Base-by-base conservation (phyloP, 2,329 filamentous ascomycete genomes). In the Stagonosporopsis chrysanthemi region DNA sequence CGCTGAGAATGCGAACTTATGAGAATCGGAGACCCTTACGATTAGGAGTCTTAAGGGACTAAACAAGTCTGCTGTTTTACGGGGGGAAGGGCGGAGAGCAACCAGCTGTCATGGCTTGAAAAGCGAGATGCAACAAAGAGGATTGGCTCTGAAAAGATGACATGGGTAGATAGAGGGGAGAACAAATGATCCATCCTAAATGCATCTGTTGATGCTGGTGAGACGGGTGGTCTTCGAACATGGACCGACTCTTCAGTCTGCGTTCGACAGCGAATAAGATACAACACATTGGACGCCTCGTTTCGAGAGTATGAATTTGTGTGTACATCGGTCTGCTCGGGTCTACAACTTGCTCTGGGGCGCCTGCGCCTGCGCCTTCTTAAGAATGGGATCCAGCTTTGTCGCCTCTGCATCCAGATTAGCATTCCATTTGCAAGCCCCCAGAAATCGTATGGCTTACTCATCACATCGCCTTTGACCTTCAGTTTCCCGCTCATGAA, bases 401-500 rank as follows among this genome's bases (percentile, higher is more conserved):
- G 93, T 97, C 35, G 95, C 90, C 42, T 38, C 31, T 33, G 31
- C 86, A 4, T 12, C 9, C 15, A 3, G 3, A 29, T 43, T 43
- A 43, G 40, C 40, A 24, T 17, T 15, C 24, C 4, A 14, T 4
- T 33, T 33, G 12, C 12, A 33, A 3, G 23, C 24, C 7, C 7
- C 19, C 17, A 4, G 29, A 7, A 22, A 3, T 17, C 2, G 6
- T 15, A 23, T 2, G 11, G 7, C 43, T 7, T 24, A 35, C 41
- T 97, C 94, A 98, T 98, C 60, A 98, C 88, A 77, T 98, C 92
- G 63, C 95, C 95, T 87, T 92, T 96, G 76, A 98, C 87, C 90
- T 98, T 99, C 75, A 99, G 84, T 85, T 97, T 97, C 71, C 95
- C 95, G n/a, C 86, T 86, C 94, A 99, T 98, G 82, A 98, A 97